phyloP scores from a whole-genome alignment of 202 grass and related monocot species.

The Hordeum pubiflorum region DNA sequence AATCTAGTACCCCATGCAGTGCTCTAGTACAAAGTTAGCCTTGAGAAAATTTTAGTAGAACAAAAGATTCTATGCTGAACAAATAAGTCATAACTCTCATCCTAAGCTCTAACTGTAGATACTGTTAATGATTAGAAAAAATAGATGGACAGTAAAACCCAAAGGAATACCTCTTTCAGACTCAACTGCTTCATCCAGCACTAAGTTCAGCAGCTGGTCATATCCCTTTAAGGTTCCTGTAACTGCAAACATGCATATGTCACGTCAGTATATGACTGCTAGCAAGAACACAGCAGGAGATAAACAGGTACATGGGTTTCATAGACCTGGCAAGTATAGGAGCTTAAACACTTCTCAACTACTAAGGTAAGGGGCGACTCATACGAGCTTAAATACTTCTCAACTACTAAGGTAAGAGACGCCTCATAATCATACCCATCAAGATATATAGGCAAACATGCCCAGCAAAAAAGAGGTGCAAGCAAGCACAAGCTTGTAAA shows the following conservation, averaged over 20 bases:
- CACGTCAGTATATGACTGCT: not conserved
- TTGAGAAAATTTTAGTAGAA: not conserved
- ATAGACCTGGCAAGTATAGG: not conserved
- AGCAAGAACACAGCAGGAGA: not conserved
- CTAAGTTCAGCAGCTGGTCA: constrained; percentile 78
- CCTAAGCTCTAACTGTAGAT: not conserved
- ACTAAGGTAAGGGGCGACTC: no score
- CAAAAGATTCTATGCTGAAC: not conserved
- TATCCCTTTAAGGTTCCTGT: constrained; percentile 83
- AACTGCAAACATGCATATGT: constrained; percentile 35
- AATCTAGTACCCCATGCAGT: not conserved
- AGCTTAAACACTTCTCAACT: no score
- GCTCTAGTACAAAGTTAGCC: not conserved
- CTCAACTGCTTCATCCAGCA: constrained; percentile 76
- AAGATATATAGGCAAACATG: not conserved
- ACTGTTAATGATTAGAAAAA: not conserved
- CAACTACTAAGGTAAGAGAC: no score
- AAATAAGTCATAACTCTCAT: not conserved
- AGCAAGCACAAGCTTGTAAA: not conserved
- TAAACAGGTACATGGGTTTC: not conserved
- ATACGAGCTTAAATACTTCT: no score
- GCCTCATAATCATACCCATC: no score
- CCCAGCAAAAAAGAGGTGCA: not conserved
- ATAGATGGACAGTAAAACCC: not conserved
- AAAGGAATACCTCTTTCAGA: constrained; percentile 51